A percentile compares a stretch with the other conserved stretches of the same genome.
Conservation (phyloP, 495 filamentous ascomycete genomes). For the Tuber microsphaerosporum region DNA sequence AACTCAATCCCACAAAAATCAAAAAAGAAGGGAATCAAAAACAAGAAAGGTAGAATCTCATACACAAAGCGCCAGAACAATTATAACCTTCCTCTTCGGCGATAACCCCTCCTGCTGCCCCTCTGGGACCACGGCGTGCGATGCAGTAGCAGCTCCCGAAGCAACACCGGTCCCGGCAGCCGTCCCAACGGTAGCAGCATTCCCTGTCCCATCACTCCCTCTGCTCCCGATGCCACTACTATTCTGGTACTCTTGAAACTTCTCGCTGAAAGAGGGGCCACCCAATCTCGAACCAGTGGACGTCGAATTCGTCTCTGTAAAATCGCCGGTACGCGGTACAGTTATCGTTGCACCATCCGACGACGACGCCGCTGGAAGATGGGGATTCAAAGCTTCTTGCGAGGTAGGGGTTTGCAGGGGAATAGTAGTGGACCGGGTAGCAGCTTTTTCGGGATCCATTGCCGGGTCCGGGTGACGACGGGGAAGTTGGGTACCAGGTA, state of each 20-base stretch:
- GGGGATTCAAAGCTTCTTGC: not conserved
- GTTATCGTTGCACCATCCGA: not conserved
- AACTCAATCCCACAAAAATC: not conserved
- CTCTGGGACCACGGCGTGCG: not conserved
- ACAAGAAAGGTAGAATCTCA: not conserved
- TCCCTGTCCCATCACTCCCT: not conserved
- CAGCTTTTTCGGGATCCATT: not conserved
- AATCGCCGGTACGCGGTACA: not conserved
- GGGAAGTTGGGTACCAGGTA: not conserved
- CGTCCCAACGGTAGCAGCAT: not conserved
- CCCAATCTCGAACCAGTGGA: not conserved
- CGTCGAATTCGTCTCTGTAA: not conserved
- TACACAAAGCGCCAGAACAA: slow-evolving; percentile 40
- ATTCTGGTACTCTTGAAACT: not conserved
- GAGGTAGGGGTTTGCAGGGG: not conserved
- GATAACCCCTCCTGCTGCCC: slow-evolving; percentile 8
- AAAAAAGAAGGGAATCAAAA: slow-evolving; percentile 16
- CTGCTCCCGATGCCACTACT: not conserved
- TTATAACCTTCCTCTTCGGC: slow-evolving; percentile 28
- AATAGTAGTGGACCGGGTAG: not conserved
- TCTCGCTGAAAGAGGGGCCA: not conserved
- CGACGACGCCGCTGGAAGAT: not conserved
- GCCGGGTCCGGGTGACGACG: not conserved
- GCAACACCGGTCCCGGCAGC: not conserved
- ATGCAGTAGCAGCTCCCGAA: not conserved